Conservation (phyloP, 2,329 filamentous ascomycete genomes). For the Exophiala aquamarina region DNA sequence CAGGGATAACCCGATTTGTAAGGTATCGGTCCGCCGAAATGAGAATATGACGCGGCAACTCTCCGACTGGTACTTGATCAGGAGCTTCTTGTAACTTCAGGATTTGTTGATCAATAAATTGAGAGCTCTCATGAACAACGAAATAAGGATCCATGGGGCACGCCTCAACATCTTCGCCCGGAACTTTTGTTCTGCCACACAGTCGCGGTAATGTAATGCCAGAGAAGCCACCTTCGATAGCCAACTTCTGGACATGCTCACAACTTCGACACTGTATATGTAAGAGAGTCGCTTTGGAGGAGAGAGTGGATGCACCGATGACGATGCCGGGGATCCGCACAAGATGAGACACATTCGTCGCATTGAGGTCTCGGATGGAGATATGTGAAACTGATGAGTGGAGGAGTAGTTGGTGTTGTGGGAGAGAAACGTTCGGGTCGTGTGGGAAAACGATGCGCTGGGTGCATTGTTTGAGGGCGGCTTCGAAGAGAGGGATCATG, state of each 20-base stretch:
- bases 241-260: slow-evolving; percentile 67
- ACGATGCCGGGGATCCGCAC: slow-evolving; percentile 96
- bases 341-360: slow-evolving; percentile 88
- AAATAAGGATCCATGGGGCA: slow-evolving; percentile 96
- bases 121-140: slow-evolving; percentile 88
- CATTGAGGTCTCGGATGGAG: slow-evolving; percentile 91
- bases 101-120: slow-evolving; percentile 96
- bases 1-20: slow-evolving; percentile 92
- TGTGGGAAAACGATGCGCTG: slow-evolving; percentile 89
- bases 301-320: slow-evolving; percentile 94
- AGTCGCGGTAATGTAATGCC: slow-evolving; percentile 80
- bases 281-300: slow-evolving; percentile 87
- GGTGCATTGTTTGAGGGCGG: slow-evolving; percentile 84
- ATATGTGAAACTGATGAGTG: slow-evolving; percentile 89
- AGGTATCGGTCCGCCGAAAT: slow-evolving; percentile 96
- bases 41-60: slow-evolving; percentile 89
- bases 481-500: slow-evolving; percentile 90
- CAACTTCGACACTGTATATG: slow-evolving; percentile 88
- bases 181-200: slow-evolving; percentile 63
- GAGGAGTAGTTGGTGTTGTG: slow-evolving; percentile 90
- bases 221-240: slow-evolving; percentile 80
- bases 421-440: slow-evolving; percentile 66
- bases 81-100: slow-evolving; percentile 97
- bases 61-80: slow-evolving; percentile 95
- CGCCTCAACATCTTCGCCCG: slow-evolving; percentile 66